Base-by-base conservation (phyloP, 2,329 filamentous ascomycete genomes). In the Aschersonia sp. region DNA sequence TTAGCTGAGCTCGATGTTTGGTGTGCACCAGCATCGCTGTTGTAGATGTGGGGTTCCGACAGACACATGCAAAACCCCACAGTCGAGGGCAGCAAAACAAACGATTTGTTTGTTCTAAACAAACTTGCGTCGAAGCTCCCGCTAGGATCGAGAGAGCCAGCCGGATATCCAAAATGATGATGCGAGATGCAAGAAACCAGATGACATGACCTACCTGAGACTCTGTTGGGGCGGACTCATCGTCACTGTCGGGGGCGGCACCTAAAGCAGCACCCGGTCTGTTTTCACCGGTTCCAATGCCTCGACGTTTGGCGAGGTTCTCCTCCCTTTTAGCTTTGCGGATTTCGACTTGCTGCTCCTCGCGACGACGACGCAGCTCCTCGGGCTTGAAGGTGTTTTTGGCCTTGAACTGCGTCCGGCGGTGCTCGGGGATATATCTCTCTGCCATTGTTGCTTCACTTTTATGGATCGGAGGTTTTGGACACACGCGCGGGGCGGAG, bases 341-440 rank as follows among this genome's bases (percentile, higher is more conserved):
- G 64, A 98, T 98, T 74, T 98, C 92, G 56, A 98, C 92, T 73
- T 97, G 92, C 70, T 95, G 89, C 72, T 98, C 92, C 68, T 98
- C 92, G 65, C 92, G 92, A 65, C 92, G 92, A 62, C 92, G 89
- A 66, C 92, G 87, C 56, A 98, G 83, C 74, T 98, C 92, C 67
- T 98, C 92, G 60, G 90, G 90, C 81, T 95, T 95, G 78, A 98
- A 97, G 62, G 87, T 87, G 71, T 87, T 90, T 79, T 95, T 95
- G 48, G 92, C 92, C 84, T 98, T 98, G 83, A 95, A 98, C 74
- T 95, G 89, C 56, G 87, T 95, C 65, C 92, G 89, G 68, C 92
- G 88, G 76, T 98, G 92, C 75, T 98, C 92, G 67, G 92, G 92
- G 63, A 98, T 98, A 75, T 95, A 98, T 63, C 92, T 87, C 69